Evolutionary conservation across 1,139 yeast species (phyloP), one percentile per base, ranked within the genome.

Genomic region (Hemisphaericaspora xylanilytica): DNA sequence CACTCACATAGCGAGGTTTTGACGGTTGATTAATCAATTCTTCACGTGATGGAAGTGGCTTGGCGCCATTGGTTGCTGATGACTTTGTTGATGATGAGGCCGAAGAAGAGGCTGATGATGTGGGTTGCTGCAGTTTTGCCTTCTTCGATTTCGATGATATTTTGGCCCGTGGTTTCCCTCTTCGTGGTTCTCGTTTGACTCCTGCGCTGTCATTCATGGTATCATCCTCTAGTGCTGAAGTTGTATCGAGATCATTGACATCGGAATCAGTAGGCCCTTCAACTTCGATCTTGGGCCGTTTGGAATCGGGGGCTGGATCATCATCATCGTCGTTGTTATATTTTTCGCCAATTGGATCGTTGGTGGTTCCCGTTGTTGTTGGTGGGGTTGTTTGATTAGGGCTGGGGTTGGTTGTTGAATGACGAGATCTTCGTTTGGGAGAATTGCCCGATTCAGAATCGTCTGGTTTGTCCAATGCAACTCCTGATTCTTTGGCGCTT

Each of bases 1-100:
- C 80, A 43, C 83, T 83, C 6, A 95, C 97, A 40, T 80, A 70
- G 38, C 96, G 75, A 11, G 97, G 96, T 50, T 80, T 85, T 33
- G 89, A 83, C 5, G 89, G 82, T 54, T 81, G 85, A 45, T 73
- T 79, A 15, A 80, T 48, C 48, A 67, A 50, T 52, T 72, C 73
- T 26, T 69, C 75, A 32, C 63, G 67, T 18, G 65, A 35, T 13
- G 39, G 21, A 22, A 32, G 20, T 25, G 22, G 14, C 8, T 17
- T n/a, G 11, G 11, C 33, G 28, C 29, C 34, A 24, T 35, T 40
- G 10, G 16, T 5, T 17, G 24, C 3, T 18, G 32, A 12, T 17
- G 32, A 28, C 15, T 41, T 21, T 4, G 36, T 10, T 9, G 45
- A 32, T 34, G 39, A 29, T 5, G 45, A 28, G 4, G 41, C 20